phyloP scores from a whole-genome alignment of 495 filamentous ascomycete species.

The Penicillium lividum region DNA sequence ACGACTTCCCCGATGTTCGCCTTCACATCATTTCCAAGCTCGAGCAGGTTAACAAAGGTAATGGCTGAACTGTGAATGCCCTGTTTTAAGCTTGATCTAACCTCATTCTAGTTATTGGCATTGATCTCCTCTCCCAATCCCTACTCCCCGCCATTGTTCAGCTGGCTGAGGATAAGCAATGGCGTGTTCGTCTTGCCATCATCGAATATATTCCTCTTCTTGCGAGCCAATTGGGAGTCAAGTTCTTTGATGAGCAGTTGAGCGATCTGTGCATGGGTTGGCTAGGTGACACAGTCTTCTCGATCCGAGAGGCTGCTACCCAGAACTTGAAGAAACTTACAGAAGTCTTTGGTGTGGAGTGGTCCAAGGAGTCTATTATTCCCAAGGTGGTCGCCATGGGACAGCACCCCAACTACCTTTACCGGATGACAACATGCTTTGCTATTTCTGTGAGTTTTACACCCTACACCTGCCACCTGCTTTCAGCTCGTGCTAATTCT shows the following conservation, averaged over 20 bases:
- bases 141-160: conserved; percentile 98
- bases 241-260: conserved; percentile 98
- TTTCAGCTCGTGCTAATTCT: conserved; percentile 29
- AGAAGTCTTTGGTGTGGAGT: conserved; percentile 96
- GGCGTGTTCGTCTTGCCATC: conserved; percentile 95
- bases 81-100: conserved; percentile 8
- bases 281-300: conserved; percentile 99
- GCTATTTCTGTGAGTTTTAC: conserved; percentile 80
- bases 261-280: conserved; percentile 96
- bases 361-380: conserved; percentile 96
- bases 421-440: conserved; percentile 99
- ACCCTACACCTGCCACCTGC: background rate
- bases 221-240: conserved; percentile 90
- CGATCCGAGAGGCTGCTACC: conserved; percentile 94
- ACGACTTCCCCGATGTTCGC: conserved; percentile 96
- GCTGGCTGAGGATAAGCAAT: conserved; percentile 98
- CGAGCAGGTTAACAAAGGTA: conserved; percentile 95
- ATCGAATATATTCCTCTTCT: conserved; percentile 99
- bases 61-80: background rate
- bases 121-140: conserved; percentile 93
- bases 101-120: conserved; percentile 76
- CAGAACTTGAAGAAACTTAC: conserved; percentile 97
- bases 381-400: conserved; percentile 99
- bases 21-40: conserved; percentile 98
- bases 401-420: conserved; percentile 95